A percentile compares a stretch with the other conserved stretches of the same genome.
Conservation (phyloP, 1,284 basidiomycete species). For the Trichosporon faecale region DNA sequence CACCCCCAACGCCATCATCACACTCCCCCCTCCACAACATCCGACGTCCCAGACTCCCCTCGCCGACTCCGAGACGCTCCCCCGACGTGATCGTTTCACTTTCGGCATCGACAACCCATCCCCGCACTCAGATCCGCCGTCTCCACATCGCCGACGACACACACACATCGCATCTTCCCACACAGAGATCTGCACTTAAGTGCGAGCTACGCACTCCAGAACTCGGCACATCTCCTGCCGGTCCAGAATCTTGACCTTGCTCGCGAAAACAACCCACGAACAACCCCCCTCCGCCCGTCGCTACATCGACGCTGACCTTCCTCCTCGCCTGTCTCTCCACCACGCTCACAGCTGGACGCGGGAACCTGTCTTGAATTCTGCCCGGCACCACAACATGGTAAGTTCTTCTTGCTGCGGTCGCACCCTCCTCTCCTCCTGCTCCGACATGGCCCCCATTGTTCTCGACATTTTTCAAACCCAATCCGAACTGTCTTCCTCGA, state of each 20-base stretch:
- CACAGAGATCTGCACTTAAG: neutral
- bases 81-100: neutral
- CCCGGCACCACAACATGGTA: slow-evolving; percentile 4
- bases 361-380: neutral
- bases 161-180: neutral
- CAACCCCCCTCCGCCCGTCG: neutral
- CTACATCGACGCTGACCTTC: neutral
- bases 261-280: neutral
- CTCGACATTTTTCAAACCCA: neutral
- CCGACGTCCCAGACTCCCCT: neutral
- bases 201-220: neutral
- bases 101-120: neutral
- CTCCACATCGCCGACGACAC: neutral
- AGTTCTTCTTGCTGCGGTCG: neutral
- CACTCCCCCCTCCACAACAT: neutral
- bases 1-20: neutral
- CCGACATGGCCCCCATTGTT: neutral
- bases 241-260: neutral
- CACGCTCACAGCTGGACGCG: neutral
- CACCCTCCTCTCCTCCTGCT: neutral
- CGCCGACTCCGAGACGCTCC: neutral
- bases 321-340: neutral
- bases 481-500: neutral
- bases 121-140: neutral
- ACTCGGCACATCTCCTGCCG: neutral